Evolutionary conservation across 768 basidiomycete genomes (phyloP).

Genomic region (Pulveroboletus sp.): DNA sequence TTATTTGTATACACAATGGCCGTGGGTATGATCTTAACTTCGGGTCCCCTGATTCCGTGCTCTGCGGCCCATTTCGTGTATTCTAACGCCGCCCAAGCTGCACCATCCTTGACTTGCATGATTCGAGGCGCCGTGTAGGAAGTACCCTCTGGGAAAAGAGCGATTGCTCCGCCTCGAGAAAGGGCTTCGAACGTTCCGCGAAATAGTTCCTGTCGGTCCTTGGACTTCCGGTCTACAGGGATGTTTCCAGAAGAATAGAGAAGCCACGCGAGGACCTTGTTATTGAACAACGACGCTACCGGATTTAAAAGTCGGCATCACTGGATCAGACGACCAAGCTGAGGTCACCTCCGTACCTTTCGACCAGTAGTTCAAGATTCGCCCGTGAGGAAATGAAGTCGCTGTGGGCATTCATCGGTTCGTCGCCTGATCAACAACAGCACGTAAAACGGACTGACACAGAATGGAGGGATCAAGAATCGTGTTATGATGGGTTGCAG

Average conservation of each 20-base stretch:
- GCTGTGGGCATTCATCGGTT: slow-evolving; percentile 42
- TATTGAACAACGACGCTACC: slow-evolving; percentile 71
- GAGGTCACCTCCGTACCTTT: slow-evolving; percentile 55
- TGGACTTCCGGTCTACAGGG: slow-evolving; percentile 91
- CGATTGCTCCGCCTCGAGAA: slow-evolving; percentile 75
- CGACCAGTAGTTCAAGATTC: slow-evolving; percentile 90
- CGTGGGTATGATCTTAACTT: slow-evolving; percentile 69
- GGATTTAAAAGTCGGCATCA: slow-evolving; percentile 15
- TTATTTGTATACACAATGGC: slow-evolving; percentile 96
- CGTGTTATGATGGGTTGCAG: slow-evolving; percentile 93
- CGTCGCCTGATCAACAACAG: slow-evolving; percentile 14
- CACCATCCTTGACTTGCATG: slow-evolving; percentile 91
- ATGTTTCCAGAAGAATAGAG: slow-evolving; percentile 93
- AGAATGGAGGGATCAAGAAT: slow-evolving; percentile 83
- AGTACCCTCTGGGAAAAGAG: slow-evolving; percentile 91
- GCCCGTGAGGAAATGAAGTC: slow-evolving; percentile 73
- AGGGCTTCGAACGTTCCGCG: slow-evolving; percentile 86
- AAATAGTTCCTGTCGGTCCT: slow-evolving; percentile 87
- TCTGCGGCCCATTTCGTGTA: slow-evolving; percentile 76
- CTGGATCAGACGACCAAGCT: slow-evolving; percentile 10
- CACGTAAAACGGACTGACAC: slow-evolving; percentile 47
- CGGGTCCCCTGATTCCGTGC: slow-evolving; percentile 42
- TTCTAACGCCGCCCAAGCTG: slow-evolving; percentile 92
- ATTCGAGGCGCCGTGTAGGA: slow-evolving; percentile 92
- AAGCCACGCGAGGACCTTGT: slow-evolving; percentile 70